These are phyloP conservation scores for Globisporangium parvum DNA, from an alignment of 352 stramenopile species.

Conservation along the genomic window DNA sequence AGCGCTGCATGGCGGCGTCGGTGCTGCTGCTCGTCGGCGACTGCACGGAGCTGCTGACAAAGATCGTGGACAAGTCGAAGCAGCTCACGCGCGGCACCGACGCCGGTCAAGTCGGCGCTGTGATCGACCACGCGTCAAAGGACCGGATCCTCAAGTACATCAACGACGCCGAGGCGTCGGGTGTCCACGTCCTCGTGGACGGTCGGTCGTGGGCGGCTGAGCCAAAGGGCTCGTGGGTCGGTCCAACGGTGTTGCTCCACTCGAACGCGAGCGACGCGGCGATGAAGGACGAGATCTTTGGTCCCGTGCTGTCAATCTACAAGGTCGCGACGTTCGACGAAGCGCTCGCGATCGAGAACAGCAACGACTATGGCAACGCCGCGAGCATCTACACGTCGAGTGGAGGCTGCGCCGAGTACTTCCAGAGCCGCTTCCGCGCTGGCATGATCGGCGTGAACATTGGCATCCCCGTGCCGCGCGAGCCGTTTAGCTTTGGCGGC, in stretches of 20 bases:
- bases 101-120: constrained; percentile 91
- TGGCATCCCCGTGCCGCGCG: constrained; percentile 91
- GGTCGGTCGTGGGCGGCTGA: constrained; percentile 76
- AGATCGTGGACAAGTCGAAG: constrained; percentile 84
- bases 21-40: constrained; percentile 91
- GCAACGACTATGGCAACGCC: constrained; percentile 96
- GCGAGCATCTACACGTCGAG: constrained; percentile 95
- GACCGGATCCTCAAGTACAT: constrained; percentile 94
- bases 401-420: constrained; percentile 92
- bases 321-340: constrained; percentile 87
- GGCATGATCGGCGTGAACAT: constrained; percentile 97
- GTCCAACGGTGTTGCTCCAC: constrained; percentile 94
- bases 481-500: constrained; percentile 96
- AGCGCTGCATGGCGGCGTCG: constrained; percentile 96
- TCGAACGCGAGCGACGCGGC: constrained; percentile 77
- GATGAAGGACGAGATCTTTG: constrained; percentile 96
- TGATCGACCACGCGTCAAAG: constrained; percentile 91
- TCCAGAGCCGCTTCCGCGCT: constrained; percentile 88
- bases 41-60: constrained; percentile 68
- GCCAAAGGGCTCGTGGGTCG: constrained; percentile 85
- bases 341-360: constrained; percentile 95
- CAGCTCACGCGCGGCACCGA: constrained; percentile 84
- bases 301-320: constrained; percentile 93
- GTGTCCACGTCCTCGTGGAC: constrained; percentile 91
- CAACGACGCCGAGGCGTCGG: constrained; percentile 78